Conservation (phyloP, 176 grass and related monocot genomes). For the Guadua angustifolia region DNA sequence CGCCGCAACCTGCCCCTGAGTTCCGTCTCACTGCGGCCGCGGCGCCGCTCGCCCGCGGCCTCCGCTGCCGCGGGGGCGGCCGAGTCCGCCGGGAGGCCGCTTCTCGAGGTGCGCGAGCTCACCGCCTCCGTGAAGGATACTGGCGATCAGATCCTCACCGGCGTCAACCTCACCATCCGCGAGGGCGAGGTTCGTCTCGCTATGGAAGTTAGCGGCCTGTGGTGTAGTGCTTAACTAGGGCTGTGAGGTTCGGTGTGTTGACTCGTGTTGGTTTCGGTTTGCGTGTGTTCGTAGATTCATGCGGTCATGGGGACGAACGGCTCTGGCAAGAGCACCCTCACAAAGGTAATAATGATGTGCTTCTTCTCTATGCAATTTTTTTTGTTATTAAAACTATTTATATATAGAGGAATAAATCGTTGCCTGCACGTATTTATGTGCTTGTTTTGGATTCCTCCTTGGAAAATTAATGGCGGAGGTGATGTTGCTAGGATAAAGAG, state of each 20-base stretch:
- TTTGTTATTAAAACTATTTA: neutral
- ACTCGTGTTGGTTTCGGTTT: slow-evolving; percentile 9
- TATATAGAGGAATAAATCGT: neutral
- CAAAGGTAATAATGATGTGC: slow-evolving; percentile 60
- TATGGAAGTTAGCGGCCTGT: neutral
- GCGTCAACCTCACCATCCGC: slow-evolving; percentile 78
- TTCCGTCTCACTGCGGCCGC: slow-evolving; percentile 22
- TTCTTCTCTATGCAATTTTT: slow-evolving; percentile 6
- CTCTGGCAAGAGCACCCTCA: slow-evolving; percentile 92
- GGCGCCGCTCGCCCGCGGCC: slow-evolving; percentile 33
- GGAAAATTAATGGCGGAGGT: neutral
- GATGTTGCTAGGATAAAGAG: neutral
- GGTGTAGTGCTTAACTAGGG: neutral
- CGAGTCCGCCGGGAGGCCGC: slow-evolving; percentile 30
- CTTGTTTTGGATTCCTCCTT: neutral
- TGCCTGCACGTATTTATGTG: neutral
- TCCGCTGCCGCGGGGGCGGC: slow-evolving; percentile 14
- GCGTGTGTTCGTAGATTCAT: slow-evolving; percentile 62
- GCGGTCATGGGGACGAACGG: slow-evolving; percentile 95
- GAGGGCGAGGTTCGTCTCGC: slow-evolving; percentile 68
- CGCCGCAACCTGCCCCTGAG: neutral
- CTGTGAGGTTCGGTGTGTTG: slow-evolving; percentile 2
- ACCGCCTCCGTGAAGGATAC: slow-evolving; percentile 72
- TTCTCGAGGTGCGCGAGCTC: slow-evolving; percentile 76
- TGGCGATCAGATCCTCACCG: slow-evolving; percentile 57